Conservation (phyloP, 2,329 filamentous ascomycete genomes). For the Ophiostoma populinum region DNA sequence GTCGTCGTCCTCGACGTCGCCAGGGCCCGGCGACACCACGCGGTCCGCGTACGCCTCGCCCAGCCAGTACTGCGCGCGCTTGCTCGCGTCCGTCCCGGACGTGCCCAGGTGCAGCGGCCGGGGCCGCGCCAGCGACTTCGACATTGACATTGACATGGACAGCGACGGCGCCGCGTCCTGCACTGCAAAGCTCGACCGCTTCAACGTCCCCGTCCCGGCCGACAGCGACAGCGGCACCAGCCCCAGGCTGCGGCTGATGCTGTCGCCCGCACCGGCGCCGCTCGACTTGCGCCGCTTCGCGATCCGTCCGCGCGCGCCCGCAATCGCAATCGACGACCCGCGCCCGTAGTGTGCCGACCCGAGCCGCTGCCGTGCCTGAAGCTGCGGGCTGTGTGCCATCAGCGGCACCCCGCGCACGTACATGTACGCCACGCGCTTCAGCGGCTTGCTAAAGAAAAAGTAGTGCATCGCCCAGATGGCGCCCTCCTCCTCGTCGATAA, state of each 20-base stretch:
- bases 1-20: conserved; percentile 32
- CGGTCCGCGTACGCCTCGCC: conserved; percentile 44
- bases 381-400: conserved; percentile 42
- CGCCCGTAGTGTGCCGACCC: conserved; percentile 6
- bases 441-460: conserved; percentile 90
- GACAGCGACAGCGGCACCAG: conserved; percentile 4
- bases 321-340: conserved; percentile 7
- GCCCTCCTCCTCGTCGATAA: conserved; percentile 80
- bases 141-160: too few relatives aligned
- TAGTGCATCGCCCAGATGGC: conserved; percentile 93
- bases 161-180: conserved; percentile 3
- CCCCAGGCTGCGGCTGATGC: background rate
- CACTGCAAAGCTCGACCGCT: conserved; percentile 16
- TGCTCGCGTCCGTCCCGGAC: conserved; percentile 21
- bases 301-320: conserved; percentile 3
- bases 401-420: conserved; percentile 80
- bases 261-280: conserved; percentile 2
- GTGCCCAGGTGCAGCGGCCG: background rate
- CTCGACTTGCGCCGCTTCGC: conserved; percentile 9
- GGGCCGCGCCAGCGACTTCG: background rate
- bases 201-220: conserved; percentile 12
- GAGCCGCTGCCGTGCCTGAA: conserved; percentile 17
- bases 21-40: conserved; percentile 24
- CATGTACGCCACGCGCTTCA: conserved; percentile 86
- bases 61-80: conserved; percentile 79